These are phyloP conservation scores for Cornus controversa DNA, from an alignment of 148 eudicot genomes.

Conservation along the genomic window DNA sequence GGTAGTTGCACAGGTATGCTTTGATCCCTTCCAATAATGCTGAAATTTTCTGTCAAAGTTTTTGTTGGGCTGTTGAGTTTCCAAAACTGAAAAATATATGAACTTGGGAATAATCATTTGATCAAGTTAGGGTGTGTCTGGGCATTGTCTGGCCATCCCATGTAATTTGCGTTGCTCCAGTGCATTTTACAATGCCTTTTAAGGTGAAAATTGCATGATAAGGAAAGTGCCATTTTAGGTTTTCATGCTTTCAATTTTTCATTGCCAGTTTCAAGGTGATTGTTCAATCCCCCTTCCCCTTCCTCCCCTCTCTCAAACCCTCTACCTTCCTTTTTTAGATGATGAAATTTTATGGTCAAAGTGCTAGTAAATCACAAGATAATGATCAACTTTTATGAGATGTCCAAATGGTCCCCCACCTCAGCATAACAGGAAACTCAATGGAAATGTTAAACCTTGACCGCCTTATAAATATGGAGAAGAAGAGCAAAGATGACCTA, in stretches of 20 bases:
- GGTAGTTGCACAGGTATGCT: slow-evolving; percentile 70
- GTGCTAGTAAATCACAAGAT: not conserved
- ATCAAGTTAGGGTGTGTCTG: not conserved
- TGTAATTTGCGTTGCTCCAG: too few species aligned
- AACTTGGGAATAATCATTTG: not conserved
- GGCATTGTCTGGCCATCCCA: not conserved
- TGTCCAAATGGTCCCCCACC: not conserved
- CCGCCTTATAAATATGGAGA: not conserved
- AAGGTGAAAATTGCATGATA: not conserved
- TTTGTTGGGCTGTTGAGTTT: not conserved
- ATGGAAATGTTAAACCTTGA: not conserved
- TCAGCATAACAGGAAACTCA: too few species aligned
- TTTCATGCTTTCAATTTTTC: not conserved
- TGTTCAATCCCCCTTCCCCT: not conserved
- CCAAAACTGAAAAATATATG: not conserved
- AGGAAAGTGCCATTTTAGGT: not conserved
- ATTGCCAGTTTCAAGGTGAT: not conserved
- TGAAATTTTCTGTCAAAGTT: not conserved
- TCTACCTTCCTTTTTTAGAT: not conserved
- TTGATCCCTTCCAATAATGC: not conserved
- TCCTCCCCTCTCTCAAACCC: not conserved
- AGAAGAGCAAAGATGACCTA: not conserved
- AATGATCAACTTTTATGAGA: not conserved
- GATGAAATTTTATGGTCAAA: not conserved
- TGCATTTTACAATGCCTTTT: too few species aligned